A percentile compares a stretch with the other conserved stretches of the same genome.
These are phyloP conservation scores for Spatholobus suberectus DNA, from an alignment of 306 rosid genomes.

Conservation along the genomic window DNA sequence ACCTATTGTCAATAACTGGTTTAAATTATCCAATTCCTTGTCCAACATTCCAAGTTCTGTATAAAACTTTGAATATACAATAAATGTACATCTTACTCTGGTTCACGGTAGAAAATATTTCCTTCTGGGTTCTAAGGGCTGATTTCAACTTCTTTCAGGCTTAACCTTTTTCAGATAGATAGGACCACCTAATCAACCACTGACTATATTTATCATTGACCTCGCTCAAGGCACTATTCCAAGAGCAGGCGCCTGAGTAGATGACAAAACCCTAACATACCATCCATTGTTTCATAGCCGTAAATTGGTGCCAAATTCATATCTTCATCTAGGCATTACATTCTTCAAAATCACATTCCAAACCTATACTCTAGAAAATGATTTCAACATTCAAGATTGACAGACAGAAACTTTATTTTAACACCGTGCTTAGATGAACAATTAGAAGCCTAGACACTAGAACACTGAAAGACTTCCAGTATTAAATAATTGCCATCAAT, in stretches of 20 bases:
- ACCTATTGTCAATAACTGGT: neutral
- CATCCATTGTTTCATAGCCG: neutral
- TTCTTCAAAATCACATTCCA: constrained; percentile 24
- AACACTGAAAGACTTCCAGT: neutral
- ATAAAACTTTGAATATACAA: constrained; percentile 10
- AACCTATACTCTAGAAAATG: constrained; percentile 17
- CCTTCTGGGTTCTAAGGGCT: neutral
- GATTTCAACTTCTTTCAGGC: constrained; percentile 18
- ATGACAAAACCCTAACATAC: constrained; percentile 10
- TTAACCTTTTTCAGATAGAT: constrained; percentile 5
- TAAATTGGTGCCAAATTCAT: neutral
- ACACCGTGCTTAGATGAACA: constrained; percentile 17
- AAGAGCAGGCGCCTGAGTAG: constrained; percentile 3
- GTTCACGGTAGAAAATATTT: constrained; percentile 7
- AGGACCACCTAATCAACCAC: constrained; percentile 24
- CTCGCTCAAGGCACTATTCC: constrained; percentile 34
- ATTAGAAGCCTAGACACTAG: neutral
- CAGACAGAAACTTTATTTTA: neutral
- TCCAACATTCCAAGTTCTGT: neutral
- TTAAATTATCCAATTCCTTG: constrained; percentile 1
- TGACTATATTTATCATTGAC: neutral
- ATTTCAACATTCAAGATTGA: constrained; percentile 17
- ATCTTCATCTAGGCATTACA: constrained; percentile 4
- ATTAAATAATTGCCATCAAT: constrained; percentile 23
- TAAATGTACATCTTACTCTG: neutral